Base-by-base conservation (phyloP, 352 stramenopile genomes). In the Phytophthora lateralis region DNA sequence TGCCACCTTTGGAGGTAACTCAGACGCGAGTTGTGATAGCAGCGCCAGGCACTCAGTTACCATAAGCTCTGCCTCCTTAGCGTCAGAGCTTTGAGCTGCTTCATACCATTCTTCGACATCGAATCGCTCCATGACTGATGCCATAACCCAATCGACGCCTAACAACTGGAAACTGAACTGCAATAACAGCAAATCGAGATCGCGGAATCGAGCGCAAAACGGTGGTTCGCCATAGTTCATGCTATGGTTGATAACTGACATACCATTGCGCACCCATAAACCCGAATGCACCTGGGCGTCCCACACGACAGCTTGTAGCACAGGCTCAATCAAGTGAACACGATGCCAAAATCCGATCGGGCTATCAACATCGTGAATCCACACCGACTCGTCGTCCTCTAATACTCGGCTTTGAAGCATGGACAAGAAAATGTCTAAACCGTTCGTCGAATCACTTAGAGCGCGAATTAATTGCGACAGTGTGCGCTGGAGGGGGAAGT, bases 221-320 rank as follows among this genome's bases (percentile, higher is more conserved):
- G 84, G 84, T n/a, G 87, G 87, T 45, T 96, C 87, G 9, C 85
- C 87, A 57, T 96, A 96, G 60, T 96, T 96, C 83, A 96, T 94
- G 46, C 85, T 96, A 60, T 96, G 87, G 53, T 93, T 96, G 26
- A 93, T 76, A 35, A 96, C 82, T 5, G 83, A 88, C 61, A 89
- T 83, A 1, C 87, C 87, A 56, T 96, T 96, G 29, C 87, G 85
- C 11, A 93, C 82, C 87, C 87, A 96, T 37, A 96, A 72, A 4
- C 85, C 82, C 0, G 78, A 89, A 53, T 95, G 87, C 1, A 95
- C 87, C 62, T 95, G 84, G 14, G 87, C 79, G 53, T 95, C 87
- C 87, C 87, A 95, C n/a, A 95, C 82, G 35, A 95, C 90, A 15
- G 84, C 77, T 71, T 91, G 80, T 0, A 95, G 44, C 38, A 91